Conservation (phyloP, 2,329 filamentous ascomycete genomes). For the Epichloe typhina region DNA sequence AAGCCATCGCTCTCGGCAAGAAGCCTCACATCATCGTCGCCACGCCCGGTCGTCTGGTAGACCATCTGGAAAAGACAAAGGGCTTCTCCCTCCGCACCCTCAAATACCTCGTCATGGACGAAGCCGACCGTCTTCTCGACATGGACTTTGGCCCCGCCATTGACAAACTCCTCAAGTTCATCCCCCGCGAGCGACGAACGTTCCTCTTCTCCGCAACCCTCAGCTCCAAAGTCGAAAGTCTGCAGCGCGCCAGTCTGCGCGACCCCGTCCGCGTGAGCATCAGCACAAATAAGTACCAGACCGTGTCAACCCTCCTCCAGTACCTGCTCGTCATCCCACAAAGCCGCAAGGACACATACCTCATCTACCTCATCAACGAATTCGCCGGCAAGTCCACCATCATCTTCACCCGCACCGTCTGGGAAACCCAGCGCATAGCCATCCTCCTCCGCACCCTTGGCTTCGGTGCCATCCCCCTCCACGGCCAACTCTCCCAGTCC, state of each 20-base stretch:
- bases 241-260: conserved; percentile 78
- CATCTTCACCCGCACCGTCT: conserved; percentile 84
- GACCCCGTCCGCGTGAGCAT: conserved; percentile 78
- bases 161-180: conserved; percentile 83
- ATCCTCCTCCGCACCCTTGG: conserved; percentile 74
- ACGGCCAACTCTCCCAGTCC: conserved; percentile 83
- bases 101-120: conserved; percentile 89
- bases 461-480: conserved; percentile 81
- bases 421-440: conserved; percentile 75
- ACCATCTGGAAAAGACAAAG: conserved; percentile 93
- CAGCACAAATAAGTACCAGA: conserved; percentile 75
- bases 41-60: conserved; percentile 76
- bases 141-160: conserved; percentile 88
- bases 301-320: conserved; percentile 77
- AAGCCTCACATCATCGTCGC: conserved; percentile 90
- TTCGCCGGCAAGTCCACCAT: conserved; percentile 77
- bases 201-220: conserved; percentile 93
- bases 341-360: conserved; percentile 77
- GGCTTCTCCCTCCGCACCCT: conserved; percentile 76
- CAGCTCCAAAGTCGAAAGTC: conserved; percentile 80
- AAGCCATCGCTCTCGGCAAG: conserved; percentile 85
- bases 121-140: conserved; percentile 83
- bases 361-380: conserved; percentile 77
- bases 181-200: conserved; percentile 71
- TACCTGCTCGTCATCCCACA: conserved; percentile 78